Percentiles rank a stretch among this genome's conserved stretches.
Evolutionary conservation across 1,139 yeast species (phyloP).

Genomic region (Pneumocystis murina): DNA sequence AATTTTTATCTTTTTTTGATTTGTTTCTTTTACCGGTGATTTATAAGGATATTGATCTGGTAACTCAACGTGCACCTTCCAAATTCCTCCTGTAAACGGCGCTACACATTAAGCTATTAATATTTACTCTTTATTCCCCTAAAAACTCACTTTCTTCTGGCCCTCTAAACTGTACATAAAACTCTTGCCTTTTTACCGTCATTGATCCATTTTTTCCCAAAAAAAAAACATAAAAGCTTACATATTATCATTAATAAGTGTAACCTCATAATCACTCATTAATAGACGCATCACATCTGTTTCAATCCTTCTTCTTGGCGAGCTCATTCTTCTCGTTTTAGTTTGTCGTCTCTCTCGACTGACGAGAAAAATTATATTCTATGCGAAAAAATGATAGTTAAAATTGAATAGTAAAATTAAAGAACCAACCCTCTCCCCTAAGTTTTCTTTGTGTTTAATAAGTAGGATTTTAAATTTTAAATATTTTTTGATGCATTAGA

Average conservation of each 20-base stretch:
- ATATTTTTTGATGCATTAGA: too few species aligned
- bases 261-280: slow-evolving; percentile 89
- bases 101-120: slow-evolving; percentile 21
- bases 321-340: slow-evolving; percentile 26
- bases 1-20: not conserved
- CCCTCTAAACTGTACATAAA: slow-evolving; percentile 72
- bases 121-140: not conserved
- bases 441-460: too few species aligned
- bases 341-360: too few species aligned
- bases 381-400: too few species aligned
- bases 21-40: slow-evolving; percentile 40
- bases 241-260: slow-evolving; percentile 71
- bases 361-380: too few species aligned
- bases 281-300: slow-evolving; percentile 94
- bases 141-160: slow-evolving; percentile 52
- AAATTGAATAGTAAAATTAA: too few species aligned
- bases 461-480: too few species aligned
- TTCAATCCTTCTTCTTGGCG: slow-evolving; percentile 79
- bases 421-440: too few species aligned
- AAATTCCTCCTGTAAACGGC: slow-evolving; percentile 78
- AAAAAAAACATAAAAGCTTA: slow-evolving; percentile 9
- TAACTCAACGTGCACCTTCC: slow-evolving; percentile 85
- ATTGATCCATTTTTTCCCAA: too few species aligned
- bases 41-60: slow-evolving; percentile 94
- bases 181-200: slow-evolving; percentile 43